Base-by-base conservation (phyloP, 331 rosid genomes). In the Quercus tomentella region DNA sequence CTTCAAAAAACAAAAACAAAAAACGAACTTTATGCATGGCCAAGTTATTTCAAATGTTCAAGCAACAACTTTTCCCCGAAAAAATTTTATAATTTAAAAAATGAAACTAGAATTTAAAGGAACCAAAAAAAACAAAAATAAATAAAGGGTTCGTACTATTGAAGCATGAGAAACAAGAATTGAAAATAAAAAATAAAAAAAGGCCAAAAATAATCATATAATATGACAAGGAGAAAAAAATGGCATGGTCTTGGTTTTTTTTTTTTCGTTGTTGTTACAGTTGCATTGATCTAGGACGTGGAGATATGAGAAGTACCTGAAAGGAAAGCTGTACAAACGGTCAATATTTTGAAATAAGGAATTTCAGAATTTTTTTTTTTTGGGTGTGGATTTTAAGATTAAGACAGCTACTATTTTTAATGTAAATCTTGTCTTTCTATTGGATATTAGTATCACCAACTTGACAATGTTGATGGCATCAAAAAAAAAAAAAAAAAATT, bases 231-330 rank as follows among this genome's bases (percentile, higher is more conserved):
- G 76, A 84, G 76, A 62, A 84, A 79, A 81, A 80, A 78, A 33
- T 41, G 76, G 84, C 76, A 41, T 56, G 81, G 76, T 56, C 78
- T 35, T 7, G 43, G 43, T 35, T 35, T 35, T 81, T 71, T 72
- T 37, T 7, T 35, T 41, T 8, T 37, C 1, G 45, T 41, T 41
- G 45, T 41, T 56, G 54, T 23, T 12, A 71, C 67, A 65, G 76
- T 71, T 72, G 82, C 87, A 87, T 86, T 87, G 91, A 91, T 85
- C 92, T 83, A 86, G 84, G 88, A 89, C 89, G 88, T 89, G 88
- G 91, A 82, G 78, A 79, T 82, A 84, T 87, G 87, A 84, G 87
- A 75, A 76, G 79, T 80, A 65, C 79, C 73, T 79, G 80, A 56
- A 63, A 72, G 72, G 80, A 52, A 63, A 72, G 72, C 66, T 58